These are phyloP conservation scores for thale cress (Arabidopsis thaliana) DNA, from an alignment of 345 rosid species.

Conservation along the genomic window TAIR10.1 NC_003074.8:18325001-18325500, in stretches of 20 bases:
- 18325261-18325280: not conserved
- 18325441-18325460: constrained; percentile 54
- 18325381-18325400: constrained; percentile 85
- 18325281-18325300: constrained; percentile 12
- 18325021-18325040: constrained; percentile 68
- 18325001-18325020: constrained; percentile 53
- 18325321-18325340: constrained; percentile 62
- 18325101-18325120: constrained; percentile 66
- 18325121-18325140: constrained; percentile 80
- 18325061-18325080: constrained; percentile 70
- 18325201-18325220: constrained; percentile 4
- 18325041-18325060: constrained; percentile 68
- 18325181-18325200: not conserved
- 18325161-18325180: not conserved
- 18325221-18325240: not conserved
- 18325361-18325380: constrained; percentile 85
- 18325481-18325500: constrained; percentile 43
- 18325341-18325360: constrained; percentile 68
- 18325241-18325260: not conserved
- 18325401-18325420: constrained; percentile 72
- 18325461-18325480: constrained; percentile 39
- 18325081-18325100: constrained; percentile 92
- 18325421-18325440: constrained; percentile 59
- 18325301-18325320: constrained; percentile 6
- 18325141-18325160: constrained; percentile 56